Percentiles rank a stretch among this genome's conserved stretches.
Evolutionary conservation across 768 basidiomycete genomes (phyloP).

Genomic region (Russula foetens): DNA sequence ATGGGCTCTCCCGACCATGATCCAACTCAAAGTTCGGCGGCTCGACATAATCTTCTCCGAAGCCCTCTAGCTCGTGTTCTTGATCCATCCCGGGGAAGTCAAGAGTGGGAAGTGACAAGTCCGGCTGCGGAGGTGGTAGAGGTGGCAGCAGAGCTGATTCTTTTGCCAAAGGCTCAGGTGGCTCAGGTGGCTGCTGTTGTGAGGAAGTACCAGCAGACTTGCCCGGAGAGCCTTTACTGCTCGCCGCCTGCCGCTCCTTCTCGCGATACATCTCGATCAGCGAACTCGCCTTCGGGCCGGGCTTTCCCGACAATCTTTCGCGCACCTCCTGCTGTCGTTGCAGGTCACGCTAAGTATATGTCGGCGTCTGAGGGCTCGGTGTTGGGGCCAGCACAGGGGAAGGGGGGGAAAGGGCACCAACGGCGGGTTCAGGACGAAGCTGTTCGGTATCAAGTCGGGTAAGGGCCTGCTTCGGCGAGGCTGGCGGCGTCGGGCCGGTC

Average conservation of each 20-base stretch:
- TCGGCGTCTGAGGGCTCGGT: background rate
- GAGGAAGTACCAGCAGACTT: too few relatives aligned
- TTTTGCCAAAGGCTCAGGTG: too few relatives aligned
- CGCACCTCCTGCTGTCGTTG: too few relatives aligned
- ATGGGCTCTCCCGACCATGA: too few relatives aligned
- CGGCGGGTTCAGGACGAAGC: too few relatives aligned
- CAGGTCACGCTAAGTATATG: background rate
- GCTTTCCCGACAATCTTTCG: slow-evolving; percentile 17
- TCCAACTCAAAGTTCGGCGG: slow-evolving; percentile 30
- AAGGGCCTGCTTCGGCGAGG: too few relatives aligned
- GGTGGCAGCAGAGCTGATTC: slow-evolving; percentile 10
- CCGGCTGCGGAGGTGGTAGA: slow-evolving; percentile 4
- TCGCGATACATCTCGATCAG: slow-evolving; percentile 87
- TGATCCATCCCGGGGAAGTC: background rate
- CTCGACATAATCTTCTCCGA: slow-evolving; percentile 27
- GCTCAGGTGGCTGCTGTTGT: too few relatives aligned
- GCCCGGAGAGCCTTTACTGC: too few relatives aligned
- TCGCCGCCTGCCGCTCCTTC: slow-evolving; percentile 38
- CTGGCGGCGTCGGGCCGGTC: too few relatives aligned
- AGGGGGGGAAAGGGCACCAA: background rate
- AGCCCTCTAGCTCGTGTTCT: slow-evolving; percentile 8
- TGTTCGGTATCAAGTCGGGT: too few relatives aligned
- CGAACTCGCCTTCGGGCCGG: too few relatives aligned
- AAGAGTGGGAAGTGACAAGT: background rate
- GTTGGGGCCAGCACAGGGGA: background rate